phyloP scores from a whole-genome alignment of 805 yeast species.

The Ogataea neopini region DNA sequence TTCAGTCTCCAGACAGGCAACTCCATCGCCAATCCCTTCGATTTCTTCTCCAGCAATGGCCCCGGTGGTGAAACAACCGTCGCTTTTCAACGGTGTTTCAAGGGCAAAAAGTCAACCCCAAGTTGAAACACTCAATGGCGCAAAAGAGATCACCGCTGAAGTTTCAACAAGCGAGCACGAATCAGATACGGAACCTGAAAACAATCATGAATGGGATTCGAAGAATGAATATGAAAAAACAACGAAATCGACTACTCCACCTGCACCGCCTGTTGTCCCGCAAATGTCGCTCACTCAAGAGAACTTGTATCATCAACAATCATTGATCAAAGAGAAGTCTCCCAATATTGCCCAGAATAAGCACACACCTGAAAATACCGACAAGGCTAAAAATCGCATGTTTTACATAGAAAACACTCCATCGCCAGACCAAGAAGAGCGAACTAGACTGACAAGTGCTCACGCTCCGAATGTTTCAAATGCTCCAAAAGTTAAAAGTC shows the following conservation, averaged over 20 bases:
- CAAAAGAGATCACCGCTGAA: slow-evolving; percentile 32
- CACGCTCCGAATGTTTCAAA: no score
- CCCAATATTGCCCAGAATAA: background rate
- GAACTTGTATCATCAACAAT: slow-evolving; percentile 19
- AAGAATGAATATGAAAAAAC: background rate
- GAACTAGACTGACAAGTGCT: background rate
- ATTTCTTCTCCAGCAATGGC: slow-evolving; percentile 2
- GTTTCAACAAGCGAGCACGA: slow-evolving; percentile 28
- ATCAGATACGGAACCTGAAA: slow-evolving; percentile 19
- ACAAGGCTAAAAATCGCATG: slow-evolving; percentile 25
- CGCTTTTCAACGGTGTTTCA: slow-evolving; percentile 1
- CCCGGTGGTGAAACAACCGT: slow-evolving; percentile 1
- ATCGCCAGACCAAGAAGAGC: slow-evolving; percentile 27
- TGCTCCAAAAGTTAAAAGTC: slow-evolving; percentile 12
- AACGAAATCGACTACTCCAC: background rate
- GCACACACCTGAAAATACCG: slow-evolving; percentile 1
- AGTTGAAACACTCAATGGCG: slow-evolving; percentile 19
- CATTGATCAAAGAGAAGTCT: slow-evolving; percentile 7
- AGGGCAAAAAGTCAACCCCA: slow-evolving; percentile 17
- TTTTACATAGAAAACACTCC: slow-evolving; percentile 36
- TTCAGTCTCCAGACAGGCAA: background rate
- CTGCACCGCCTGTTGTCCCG: slow-evolving; percentile 14
- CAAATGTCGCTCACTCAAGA: slow-evolving; percentile 19
- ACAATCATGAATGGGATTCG: background rate
- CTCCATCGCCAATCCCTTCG: slow-evolving; percentile 7